Evolutionary conservation across 2,329 filamentous ascomycete species (phyloP).

Genomic region (Neonectria coccinea): DNA sequence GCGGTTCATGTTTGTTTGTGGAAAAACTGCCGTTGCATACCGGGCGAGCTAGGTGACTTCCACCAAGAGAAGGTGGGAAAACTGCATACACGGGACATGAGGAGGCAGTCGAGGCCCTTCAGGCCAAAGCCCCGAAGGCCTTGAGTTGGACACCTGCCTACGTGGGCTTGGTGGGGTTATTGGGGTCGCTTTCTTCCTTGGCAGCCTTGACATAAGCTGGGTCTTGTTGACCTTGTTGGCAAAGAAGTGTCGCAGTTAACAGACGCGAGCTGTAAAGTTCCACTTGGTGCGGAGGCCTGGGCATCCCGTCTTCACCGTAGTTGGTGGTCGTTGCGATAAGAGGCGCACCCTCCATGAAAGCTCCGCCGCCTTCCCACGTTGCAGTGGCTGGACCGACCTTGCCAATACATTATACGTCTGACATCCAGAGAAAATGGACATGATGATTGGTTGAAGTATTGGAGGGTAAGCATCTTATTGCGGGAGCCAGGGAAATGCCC

Average conservation of each 20-base stretch:
- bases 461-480: conserved; percentile 5
- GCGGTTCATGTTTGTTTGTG: background rate
- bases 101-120: conserved; percentile 5
- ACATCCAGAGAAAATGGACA: background rate
- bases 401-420: background rate
- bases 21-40: conserved; percentile 1
- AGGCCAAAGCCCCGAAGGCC: conserved; percentile 4
- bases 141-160: conserved; percentile 6
- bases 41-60: background rate
- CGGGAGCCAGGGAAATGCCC: background rate
- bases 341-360: conserved; percentile 10
- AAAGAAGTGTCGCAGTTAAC: background rate
- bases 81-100: background rate
- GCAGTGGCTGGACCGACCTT: conserved; percentile 5
- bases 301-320: background rate
- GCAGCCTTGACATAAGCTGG: background rate
- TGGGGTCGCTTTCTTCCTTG: conserved; percentile 1
- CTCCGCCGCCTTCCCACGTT: background rate
- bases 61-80: background rate
- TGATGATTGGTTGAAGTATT: background rate
- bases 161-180: conserved; percentile 11
- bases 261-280: conserved; percentile 3
- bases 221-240: background rate
- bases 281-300: background rate
- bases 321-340: conserved; percentile 18